phyloP scores from a whole-genome alignment of 129 eudicot species.

The Flaveria sonorensis region DNA sequence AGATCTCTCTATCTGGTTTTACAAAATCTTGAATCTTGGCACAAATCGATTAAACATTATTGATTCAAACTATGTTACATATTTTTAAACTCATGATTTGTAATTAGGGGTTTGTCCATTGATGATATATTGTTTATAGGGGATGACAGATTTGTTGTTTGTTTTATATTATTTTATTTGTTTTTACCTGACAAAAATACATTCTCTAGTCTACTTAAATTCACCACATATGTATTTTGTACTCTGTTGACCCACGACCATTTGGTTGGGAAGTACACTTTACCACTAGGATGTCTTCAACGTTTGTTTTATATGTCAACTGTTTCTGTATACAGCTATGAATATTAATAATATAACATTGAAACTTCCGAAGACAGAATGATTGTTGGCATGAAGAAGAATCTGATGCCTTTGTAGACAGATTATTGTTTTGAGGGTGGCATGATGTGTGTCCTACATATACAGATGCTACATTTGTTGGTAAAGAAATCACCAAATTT shows the following conservation, averaged over 20 bases:
- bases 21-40: conserved; percentile 54
- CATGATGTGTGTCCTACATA: conserved; percentile 21
- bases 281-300: no score
- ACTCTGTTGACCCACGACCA: not conserved
- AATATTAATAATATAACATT: conserved; percentile 31
- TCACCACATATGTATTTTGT: no score
- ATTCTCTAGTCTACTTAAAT: no score
- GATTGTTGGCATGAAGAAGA: conserved; percentile 32
- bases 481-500: conserved; percentile 25
- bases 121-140: conserved; percentile 21
- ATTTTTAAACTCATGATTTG: conserved; percentile 5
- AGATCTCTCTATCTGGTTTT: conserved; percentile 26
- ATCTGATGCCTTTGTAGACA: conserved; percentile 36
- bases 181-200: no score
- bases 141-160: conserved; percentile 6
- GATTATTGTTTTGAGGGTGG: conserved; percentile 32
- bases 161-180: not conserved
- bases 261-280: not conserved
- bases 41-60: conserved; percentile 33
- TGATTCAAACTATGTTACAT: conserved; percentile 27
- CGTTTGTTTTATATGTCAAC: not conserved
- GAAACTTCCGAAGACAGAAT: conserved; percentile 21
- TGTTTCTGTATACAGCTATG: conserved; percentile 28
- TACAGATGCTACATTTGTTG: conserved; percentile 34
- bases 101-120: not conserved